Conservation (phyloP, 805 yeast species). For the Ogataea methylovora region DNA sequence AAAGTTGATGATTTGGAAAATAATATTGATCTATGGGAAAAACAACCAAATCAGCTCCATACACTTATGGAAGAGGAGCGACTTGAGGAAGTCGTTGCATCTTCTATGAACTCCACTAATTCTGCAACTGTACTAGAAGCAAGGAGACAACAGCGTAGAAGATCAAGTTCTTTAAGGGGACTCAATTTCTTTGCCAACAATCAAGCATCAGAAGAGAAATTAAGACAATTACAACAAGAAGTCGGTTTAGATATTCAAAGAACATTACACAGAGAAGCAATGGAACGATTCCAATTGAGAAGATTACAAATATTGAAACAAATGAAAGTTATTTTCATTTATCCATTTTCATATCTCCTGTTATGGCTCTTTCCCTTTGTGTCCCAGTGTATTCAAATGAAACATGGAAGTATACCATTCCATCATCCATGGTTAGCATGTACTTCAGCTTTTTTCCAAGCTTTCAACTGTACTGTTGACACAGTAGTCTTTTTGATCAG, state of each 20-base stretch:
- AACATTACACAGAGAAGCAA: slow-evolving; percentile 49
- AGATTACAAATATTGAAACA: slow-evolving; percentile 67
- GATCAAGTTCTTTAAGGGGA: no score
- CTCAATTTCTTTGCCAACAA: no score
- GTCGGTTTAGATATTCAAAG: slow-evolving; percentile 24
- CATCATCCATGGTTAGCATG: slow-evolving; percentile 58
- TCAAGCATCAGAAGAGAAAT: slow-evolving; percentile 2
- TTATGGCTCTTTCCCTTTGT: slow-evolving; percentile 80
- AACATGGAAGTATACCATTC: slow-evolving; percentile 41
- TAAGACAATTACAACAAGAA: slow-evolving; percentile 10
- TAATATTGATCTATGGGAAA: slow-evolving; percentile 1
- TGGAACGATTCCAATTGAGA: slow-evolving; percentile 53
- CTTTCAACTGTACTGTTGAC: slow-evolving; percentile 75
- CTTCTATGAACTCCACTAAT: no score
- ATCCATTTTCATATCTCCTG: slow-evolving; percentile 74
- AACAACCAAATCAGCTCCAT: neutral
- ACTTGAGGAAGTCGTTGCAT: no score
- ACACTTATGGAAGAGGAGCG: neutral
- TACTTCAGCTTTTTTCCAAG: slow-evolving; percentile 70
- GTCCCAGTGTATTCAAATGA: slow-evolving; percentile 44
- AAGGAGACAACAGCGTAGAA: no score
- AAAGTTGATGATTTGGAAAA: slow-evolving; percentile 6
- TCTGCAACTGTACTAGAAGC: no score
- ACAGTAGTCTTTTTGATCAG: slow-evolving; percentile 66
- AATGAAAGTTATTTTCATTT: slow-evolving; percentile 71